Evolutionary conservation across 257 asterid genomes (phyloP), one percentile per base, ranked within the genome.

Genomic region (Knoxia roxburghii): DNA sequence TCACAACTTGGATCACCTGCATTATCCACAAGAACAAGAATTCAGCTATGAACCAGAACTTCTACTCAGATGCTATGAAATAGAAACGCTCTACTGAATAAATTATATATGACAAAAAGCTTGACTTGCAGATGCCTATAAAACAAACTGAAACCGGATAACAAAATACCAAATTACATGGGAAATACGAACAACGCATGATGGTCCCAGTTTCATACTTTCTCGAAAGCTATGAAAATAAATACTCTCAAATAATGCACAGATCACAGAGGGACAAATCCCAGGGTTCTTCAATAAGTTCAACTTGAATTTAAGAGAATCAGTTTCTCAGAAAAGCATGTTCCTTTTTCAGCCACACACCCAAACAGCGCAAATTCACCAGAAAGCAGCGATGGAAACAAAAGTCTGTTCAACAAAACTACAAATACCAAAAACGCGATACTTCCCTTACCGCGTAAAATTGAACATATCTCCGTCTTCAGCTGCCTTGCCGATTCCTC

Each of bases 1-100:
- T 77, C 76, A 54, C 66, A 70, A 76, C 77, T 77, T 66, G 74
- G 58, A 79, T 73, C 79, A 82, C 74, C 96, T 87, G 87, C 78
- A 79, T 71, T 67, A 64, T 62, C 57, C 63, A 51, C 64, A 68
- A 69, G 63, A 66, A 76, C 51, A 73, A 69, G 21, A 51, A 69
- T 21, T 24, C 39, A 72, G 54, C 17, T 6, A 37, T 32, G 11
- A 49, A 20, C 32, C 41, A 29, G 59, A 33, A 27, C 13, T 12
- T 27, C 64, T 12, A 29, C 2, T 35, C 29, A 9, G 29, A 6
- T 7, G 5, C 59, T 30, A 33, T 56, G 23, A 20, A 65, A 23
- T n/a, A 58, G 23, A 56, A 55, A 7, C 10, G 6, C 18, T 17
- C 18, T 40, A 50, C 21, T 61, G 24, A 33, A 12, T 56, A 39